Percentiles rank a stretch among this genome's conserved stretches.
Conservation (phyloP, 2,329 filamentous ascomycete genomes). For the Penicillium aurantiogriseum region DNA sequence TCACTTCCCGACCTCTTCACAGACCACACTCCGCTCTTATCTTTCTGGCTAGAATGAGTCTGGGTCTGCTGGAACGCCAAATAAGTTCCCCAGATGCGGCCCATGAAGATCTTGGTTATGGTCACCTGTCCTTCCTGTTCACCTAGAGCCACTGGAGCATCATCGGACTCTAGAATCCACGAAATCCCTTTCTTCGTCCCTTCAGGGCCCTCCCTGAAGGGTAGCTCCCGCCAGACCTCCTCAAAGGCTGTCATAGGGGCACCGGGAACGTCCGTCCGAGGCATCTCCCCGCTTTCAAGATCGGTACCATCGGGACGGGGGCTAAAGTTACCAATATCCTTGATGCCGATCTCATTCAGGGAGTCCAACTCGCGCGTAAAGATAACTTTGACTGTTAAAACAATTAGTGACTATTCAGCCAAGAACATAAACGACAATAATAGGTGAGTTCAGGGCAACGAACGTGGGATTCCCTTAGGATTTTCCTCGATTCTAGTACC, state of each 20-base stretch:
- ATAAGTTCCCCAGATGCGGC: background rate
- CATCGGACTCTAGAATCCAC: background rate
- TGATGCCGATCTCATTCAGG: background rate
- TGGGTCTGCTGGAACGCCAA: background rate
- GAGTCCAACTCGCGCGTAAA: background rate
- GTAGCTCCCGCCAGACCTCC: background rate
- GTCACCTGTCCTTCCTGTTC: background rate
- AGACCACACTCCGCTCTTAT: background rate
- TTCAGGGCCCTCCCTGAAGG: background rate
- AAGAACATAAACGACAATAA: background rate
- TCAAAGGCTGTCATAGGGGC: background rate
- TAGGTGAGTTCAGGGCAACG: background rate
- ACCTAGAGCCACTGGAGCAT: background rate
- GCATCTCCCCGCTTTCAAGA: background rate
- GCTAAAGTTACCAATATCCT: background rate
- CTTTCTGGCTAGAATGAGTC: background rate
- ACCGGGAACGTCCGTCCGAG: background rate
- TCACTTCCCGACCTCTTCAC: background rate
- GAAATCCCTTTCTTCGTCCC: background rate
- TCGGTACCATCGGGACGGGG: background rate
- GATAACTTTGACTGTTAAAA: background rate
- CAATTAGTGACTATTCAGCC: background rate
- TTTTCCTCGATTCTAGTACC: constrained; percentile 18
- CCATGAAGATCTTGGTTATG: background rate
- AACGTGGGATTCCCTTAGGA: constrained; percentile 11